Percentiles rank a stretch among this genome's conserved stretches.
phyloP scores from a whole-genome alignment of 352 stramenopile genomes.

The Globisporangium nodosum region DNA sequence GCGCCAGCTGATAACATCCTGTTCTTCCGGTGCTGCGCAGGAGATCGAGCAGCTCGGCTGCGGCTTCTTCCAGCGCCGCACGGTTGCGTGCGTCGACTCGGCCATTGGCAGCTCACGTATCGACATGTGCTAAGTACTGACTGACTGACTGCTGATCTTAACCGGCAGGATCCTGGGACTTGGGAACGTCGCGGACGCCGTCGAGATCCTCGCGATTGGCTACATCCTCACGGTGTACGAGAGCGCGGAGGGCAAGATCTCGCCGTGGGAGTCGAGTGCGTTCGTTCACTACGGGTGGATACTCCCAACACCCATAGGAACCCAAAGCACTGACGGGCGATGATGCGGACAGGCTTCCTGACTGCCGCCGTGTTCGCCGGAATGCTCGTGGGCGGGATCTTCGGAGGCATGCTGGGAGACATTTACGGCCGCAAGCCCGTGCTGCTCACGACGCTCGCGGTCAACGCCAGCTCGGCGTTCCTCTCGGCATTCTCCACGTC shows the following conservation, averaged over 20 bases:
- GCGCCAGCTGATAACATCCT: too few species aligned
- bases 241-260: conserved; percentile 54
- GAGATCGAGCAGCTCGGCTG: conserved; percentile 76
- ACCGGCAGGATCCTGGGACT: conserved; percentile 54
- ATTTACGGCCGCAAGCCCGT: conserved; percentile 76
- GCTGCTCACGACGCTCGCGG: conserved; percentile 65
- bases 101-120: conserved; percentile 2
- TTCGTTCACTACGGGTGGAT: conserved; percentile 1
- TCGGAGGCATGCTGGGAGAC: conserved; percentile 73
- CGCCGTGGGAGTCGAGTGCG: conserved; percentile 70
- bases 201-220: conserved; percentile 88
- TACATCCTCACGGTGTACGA: conserved; percentile 85
- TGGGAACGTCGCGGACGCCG: conserved; percentile 85
- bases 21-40: conserved; percentile 11
- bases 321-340: conserved; percentile 1
- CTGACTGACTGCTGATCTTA: not conserved
- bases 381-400: conserved; percentile 80
- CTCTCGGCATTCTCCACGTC: conserved; percentile 67
- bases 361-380: conserved; percentile 87
- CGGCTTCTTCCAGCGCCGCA: conserved; percentile 61
- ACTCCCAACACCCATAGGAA: too few species aligned
- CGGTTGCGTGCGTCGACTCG: conserved; percentile 55
- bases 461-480: conserved; percentile 75
- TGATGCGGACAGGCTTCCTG: conserved; percentile 51
- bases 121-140: not conserved